Percentiles rank a stretch among this genome's conserved stretches.
Evolutionary conservation across 331 rosid genomes (phyloP).

Genomic region (Malus hybrid): DNA sequence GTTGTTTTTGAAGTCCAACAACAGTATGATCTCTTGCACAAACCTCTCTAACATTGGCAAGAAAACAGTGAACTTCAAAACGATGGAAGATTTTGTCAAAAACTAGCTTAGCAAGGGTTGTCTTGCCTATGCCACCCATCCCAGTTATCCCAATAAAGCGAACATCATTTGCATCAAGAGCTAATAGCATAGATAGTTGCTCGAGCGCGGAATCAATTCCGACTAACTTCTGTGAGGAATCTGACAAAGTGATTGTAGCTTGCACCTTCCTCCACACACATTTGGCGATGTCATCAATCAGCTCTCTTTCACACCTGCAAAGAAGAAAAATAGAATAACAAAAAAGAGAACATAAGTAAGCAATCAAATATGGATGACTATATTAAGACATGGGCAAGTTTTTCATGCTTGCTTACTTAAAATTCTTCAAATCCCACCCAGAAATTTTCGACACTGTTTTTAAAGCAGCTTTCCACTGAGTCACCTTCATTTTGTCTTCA

Average conservation of each 20-base stretch:
- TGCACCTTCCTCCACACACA: not conserved
- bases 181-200: not conserved
- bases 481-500: not conserved
- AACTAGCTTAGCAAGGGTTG: slow-evolving; percentile 14
- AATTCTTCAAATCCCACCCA: not conserved
- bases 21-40: not conserved
- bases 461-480: slow-evolving; percentile 9
- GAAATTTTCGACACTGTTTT: not conserved
- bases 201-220: slow-evolving; percentile 4
- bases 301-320: not conserved
- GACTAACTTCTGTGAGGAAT: slow-evolving; percentile 3
- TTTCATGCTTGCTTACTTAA: not conserved
- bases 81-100: not conserved
- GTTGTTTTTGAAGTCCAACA: not conserved
- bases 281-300: not conserved
- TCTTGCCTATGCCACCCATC: slow-evolving; percentile 22
- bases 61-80: slow-evolving; percentile 7
- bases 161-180: not conserved
- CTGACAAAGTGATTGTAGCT: not conserved
- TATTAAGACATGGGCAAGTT: not conserved
- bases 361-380: not conserved
- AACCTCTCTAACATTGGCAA: not conserved
- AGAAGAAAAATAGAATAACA: not conserved
- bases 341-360: not conserved
- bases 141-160: slow-evolving; percentile 13